phyloP scores from a whole-genome alignment of 2,329 filamentous ascomycete genomes.

The Pseudogymnoascus pannorum region DNA sequence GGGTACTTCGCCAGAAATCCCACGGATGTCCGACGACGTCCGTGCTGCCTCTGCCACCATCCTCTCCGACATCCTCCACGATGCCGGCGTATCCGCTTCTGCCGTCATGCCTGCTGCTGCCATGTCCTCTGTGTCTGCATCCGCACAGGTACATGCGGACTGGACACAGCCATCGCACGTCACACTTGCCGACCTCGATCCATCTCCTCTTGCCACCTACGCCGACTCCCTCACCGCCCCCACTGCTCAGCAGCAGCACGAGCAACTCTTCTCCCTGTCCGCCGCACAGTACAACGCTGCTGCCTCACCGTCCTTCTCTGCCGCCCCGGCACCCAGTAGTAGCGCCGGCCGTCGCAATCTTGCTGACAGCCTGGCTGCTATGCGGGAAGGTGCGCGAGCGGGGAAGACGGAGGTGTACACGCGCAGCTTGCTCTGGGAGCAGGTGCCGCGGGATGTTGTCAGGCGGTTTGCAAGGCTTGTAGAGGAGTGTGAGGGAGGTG shows the following conservation, averaged over 20 bases:
- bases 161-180: slow-evolving; percentile 30
- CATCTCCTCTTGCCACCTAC: background rate
- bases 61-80: slow-evolving; percentile 74
- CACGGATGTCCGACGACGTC: slow-evolving; percentile 72
- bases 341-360: slow-evolving; percentile 66
- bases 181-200: slow-evolving; percentile 52
- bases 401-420: slow-evolving; percentile 85
- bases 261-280: slow-evolving; percentile 81
- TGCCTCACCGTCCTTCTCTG: slow-evolving; percentile 65
- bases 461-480: slow-evolving; percentile 89
- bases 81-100: slow-evolving; percentile 55
- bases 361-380: slow-evolving; percentile 70
- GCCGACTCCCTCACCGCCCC: slow-evolving; percentile 65
- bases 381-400: slow-evolving; percentile 65
- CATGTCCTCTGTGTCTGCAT: slow-evolving; percentile 35
- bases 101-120: slow-evolving; percentile 35
- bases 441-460: slow-evolving; percentile 86
- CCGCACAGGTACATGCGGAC: slow-evolving; percentile 14
- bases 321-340: slow-evolving; percentile 42
- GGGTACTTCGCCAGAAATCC: slow-evolving; percentile 63
- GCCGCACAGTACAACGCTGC: slow-evolving; percentile 84
- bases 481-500: slow-evolving; percentile 54
- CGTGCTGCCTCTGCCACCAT: slow-evolving; percentile 70
- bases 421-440: slow-evolving; percentile 85
- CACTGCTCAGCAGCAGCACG: slow-evolving; percentile 76